Base-by-base conservation (phyloP, 1,284 basidiomycete genomes). In the Amylostereum areolatum region DNA sequence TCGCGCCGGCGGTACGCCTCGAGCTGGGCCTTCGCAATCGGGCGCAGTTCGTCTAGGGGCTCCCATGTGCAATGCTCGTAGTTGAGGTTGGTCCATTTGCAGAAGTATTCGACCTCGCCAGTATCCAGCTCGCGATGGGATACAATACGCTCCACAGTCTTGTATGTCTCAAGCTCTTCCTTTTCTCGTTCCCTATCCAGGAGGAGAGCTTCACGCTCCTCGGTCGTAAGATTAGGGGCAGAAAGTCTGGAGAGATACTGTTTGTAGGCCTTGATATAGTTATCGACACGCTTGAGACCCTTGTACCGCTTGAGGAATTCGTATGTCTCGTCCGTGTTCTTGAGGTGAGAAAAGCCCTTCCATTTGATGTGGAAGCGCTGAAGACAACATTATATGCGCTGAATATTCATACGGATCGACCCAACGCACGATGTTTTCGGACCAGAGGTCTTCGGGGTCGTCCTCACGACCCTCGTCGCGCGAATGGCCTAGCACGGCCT, bases 61-160 rank as follows among this genome's bases (percentile, higher is more conserved):
- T 99, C 97, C 97, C 97, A 99, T 2, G 97, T 99, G 65, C 92
- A 92, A 59, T 97, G 89, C 52, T 91, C 86, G 69, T 99, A 99
- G 62, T 92, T 87, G 59, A 99, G 83, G 35, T 87, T 88, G 47
- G 83, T 87, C 97, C 97, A 99, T 71, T 99, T 99, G 85, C 90
- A 92, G 67, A 97, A 91, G 69, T 97, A 99, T 63, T 96, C 87
- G 37, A 86, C 80, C 50, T 81, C 76, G 43, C 81, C 83, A 35
- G 83, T 78, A 25, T 74, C 72, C 28, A 75, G 77, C 54, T 92
- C 85, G 45, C 93, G 84, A 62, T 95, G 85, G 6, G 86, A 78
- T 45, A 99, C 83, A 52, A 99, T 81, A 51, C 96, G 85, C 66
- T 99, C 97, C 42, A 97, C 92, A 7, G 83, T 87, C 70, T 92